phyloP scores from a whole-genome alignment of 73 alveolate species.

The Paramecium biaurelia region DNA sequence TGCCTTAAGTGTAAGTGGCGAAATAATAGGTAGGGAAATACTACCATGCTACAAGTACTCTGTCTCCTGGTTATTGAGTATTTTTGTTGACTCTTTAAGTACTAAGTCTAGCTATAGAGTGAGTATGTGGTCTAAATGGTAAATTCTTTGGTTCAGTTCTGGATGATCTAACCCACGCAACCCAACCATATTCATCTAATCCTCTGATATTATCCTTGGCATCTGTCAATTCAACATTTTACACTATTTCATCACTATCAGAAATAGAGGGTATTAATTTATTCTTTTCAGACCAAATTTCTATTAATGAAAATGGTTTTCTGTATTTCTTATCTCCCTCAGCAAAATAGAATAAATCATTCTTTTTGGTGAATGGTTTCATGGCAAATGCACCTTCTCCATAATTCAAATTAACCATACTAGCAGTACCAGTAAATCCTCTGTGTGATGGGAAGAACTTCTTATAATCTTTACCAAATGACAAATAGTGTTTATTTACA shows the following conservation, averaged over 20 bases:
- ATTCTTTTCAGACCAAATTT: not conserved
- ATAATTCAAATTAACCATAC: not conserved
- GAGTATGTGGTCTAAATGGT: not conserved
- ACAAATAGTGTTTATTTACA: not conserved
- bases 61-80: not conserved
- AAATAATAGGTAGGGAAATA: not conserved
- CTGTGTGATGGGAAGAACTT: not conserved
- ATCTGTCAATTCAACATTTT: not conserved
- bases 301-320: not conserved
- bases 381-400: conserved; percentile 44
- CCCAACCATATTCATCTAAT: conserved; percentile 45
- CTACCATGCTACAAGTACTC: not conserved
- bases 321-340: conserved; percentile 11
- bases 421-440: conserved; percentile 31
- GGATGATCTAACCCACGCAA: conserved; percentile 12
- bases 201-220: conserved; percentile 4
- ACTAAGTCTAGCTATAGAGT: not conserved
- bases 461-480: conserved; percentile 44
- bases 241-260: not conserved
- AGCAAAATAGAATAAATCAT: not conserved
- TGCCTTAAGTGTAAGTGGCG: not conserved
- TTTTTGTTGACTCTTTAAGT: not conserved
- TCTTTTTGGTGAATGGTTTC: conserved; percentile 19
- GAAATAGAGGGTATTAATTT: not conserved
- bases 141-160: conserved; percentile 19